Percentiles rank a stretch among this genome's conserved stretches.
Conservation (phyloP, 2,329 filamentous ascomycete genomes). For the Fusarium subglutinans region DNA sequence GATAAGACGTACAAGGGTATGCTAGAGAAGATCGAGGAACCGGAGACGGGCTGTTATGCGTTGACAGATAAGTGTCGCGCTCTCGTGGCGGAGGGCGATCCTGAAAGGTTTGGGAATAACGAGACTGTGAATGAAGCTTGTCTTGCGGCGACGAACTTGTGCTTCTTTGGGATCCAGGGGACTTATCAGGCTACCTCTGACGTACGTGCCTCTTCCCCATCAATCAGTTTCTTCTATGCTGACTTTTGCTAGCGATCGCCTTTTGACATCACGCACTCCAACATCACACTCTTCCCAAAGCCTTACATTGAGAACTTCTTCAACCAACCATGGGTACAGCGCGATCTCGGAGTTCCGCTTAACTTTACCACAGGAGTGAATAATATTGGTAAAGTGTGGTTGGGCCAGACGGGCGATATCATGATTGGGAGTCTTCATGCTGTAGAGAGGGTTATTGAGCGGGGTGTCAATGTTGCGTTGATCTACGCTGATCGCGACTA, state of each 20-base stretch:
- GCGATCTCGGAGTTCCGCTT: slow-evolving; percentile 68
- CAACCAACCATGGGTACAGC: slow-evolving; percentile 64
- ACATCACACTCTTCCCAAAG: slow-evolving; percentile 66
- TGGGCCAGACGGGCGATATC: slow-evolving; percentile 69
- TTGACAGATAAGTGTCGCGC: slow-evolving; percentile 60
- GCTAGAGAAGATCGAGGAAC: slow-evolving; percentile 12
- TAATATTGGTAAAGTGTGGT: slow-evolving; percentile 57
- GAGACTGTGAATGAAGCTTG: slow-evolving; percentile 56
- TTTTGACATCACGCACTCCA: slow-evolving; percentile 68
- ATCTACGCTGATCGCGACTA: slow-evolving; percentile 72
- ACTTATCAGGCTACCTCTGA: slow-evolving; percentile 1
- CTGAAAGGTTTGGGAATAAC: slow-evolving; percentile 51
- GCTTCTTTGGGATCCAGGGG: slow-evolving; percentile 24
- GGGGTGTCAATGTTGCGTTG: slow-evolving; percentile 72
- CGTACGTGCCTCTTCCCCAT: background rate
- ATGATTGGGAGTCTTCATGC: slow-evolving; percentile 51
- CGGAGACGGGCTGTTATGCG: slow-evolving; percentile 58
- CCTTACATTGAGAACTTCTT: slow-evolving; percentile 70
- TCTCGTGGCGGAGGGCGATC: slow-evolving; percentile 45
- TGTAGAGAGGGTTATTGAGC: slow-evolving; percentile 66
- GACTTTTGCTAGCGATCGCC: slow-evolving; percentile 57
- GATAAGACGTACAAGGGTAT: slow-evolving; percentile 48
- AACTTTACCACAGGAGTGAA: slow-evolving; percentile 59
- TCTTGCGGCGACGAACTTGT: slow-evolving; percentile 54
- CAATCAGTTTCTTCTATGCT: background rate